These are phyloP conservation scores for Penicillium maclennaniae DNA, from an alignment of 495 filamentous ascomycete genomes.

Conservation along the genomic window DNA sequence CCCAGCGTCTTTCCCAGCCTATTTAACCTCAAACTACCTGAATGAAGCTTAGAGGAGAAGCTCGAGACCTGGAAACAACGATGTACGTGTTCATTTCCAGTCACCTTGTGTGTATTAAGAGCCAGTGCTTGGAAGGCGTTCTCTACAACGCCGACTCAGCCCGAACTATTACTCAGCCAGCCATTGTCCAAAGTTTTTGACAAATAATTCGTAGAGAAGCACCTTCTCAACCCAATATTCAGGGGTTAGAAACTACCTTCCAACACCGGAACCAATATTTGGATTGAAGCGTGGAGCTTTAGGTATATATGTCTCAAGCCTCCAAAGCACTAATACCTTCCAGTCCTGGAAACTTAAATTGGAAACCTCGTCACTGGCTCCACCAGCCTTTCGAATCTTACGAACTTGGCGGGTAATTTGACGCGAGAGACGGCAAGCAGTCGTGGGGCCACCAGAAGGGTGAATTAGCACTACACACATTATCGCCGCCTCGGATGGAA, in stretches of 20 bases:
- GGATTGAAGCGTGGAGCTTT: not conserved
- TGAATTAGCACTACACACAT: not conserved
- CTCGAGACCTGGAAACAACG: too few relatives aligned
- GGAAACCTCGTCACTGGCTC: not conserved
- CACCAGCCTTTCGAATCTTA: not conserved
- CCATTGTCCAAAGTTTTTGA: too few relatives aligned
- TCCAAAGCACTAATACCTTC: not conserved
- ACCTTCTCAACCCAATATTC: not conserved
- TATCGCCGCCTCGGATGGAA: not conserved
- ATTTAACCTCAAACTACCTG: too few relatives aligned
- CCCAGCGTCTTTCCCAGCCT: too few relatives aligned
- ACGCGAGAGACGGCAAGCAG: not conserved
- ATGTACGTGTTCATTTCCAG: too few relatives aligned
- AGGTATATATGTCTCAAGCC: not conserved
- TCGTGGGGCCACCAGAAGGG: not conserved
- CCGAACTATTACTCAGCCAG: too few relatives aligned
- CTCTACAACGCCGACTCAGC: too few relatives aligned
- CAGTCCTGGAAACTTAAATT: not conserved
- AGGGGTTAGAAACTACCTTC: not conserved
- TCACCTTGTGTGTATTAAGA: too few relatives aligned
- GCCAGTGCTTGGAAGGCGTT: too few relatives aligned
- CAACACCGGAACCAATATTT: not conserved
- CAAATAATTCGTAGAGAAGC: not conserved
- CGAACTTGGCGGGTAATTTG: not conserved
- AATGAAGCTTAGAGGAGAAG: too few relatives aligned